Percentiles rank a stretch among this genome's conserved stretches.
These are phyloP conservation scores for Biscogniauxia mediterranea DNA, from an alignment of 2,329 filamentous ascomycete genomes.

Conservation along the genomic window DNA sequence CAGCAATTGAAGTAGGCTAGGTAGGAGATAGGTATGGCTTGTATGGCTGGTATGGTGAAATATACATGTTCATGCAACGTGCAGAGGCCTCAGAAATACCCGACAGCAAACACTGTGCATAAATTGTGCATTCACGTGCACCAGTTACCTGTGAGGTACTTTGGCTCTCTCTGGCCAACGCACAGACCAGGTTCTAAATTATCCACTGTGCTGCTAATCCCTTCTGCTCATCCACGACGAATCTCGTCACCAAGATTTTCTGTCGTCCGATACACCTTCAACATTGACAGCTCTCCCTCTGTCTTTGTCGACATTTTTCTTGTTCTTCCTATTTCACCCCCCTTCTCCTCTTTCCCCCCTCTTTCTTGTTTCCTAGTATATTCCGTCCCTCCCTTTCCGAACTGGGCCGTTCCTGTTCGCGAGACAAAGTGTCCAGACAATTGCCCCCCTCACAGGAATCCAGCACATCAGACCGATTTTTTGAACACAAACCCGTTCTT, in stretches of 20 bases:
- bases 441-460: conserved; percentile 15
- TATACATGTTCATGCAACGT: neutral
- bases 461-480: conserved; percentile 16
- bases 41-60: too few species aligned
- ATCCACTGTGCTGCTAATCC: neutral
- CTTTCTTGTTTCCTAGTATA: conserved; percentile 16
- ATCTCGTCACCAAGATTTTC: conserved; percentile 1
- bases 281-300: conserved; percentile 9
- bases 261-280: conserved; percentile 10
- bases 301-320: neutral
- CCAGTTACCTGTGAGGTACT: neutral
- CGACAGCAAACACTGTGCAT: neutral
- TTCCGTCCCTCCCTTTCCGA: conserved; percentile 18
- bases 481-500: conserved; percentile 13
- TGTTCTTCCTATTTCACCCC: conserved; percentile 5
- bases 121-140: neutral
- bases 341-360: conserved; percentile 14
- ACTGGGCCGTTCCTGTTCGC: conserved; percentile 21
- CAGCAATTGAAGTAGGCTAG: too few species aligned
- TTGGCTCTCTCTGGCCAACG: too few species aligned
- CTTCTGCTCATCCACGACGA: neutral
- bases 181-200: neutral
- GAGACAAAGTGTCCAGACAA: conserved; percentile 22
- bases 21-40: too few species aligned
- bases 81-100: neutral